These are phyloP conservation scores for Trypanosomatidae sp. DNA, from an alignment of 208 protist genomes.

Conservation along the genomic window DNA sequence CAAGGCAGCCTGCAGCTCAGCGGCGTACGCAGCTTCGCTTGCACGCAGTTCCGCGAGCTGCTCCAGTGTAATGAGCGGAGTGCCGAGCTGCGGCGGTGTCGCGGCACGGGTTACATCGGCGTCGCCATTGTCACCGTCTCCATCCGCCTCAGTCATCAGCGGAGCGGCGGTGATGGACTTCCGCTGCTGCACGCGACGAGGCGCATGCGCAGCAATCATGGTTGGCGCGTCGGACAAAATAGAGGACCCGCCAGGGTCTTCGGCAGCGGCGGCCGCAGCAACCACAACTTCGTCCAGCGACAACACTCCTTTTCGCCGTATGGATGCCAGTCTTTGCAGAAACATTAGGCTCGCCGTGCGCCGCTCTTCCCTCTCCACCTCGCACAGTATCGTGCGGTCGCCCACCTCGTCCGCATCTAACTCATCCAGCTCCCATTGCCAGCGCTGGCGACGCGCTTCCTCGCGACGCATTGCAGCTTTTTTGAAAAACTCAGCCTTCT, in stretches of 20 bases:
- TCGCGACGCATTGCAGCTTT: slow-evolving; percentile 9
- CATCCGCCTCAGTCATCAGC: not conserved
- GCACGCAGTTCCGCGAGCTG: slow-evolving; percentile 30
- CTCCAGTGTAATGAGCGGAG: slow-evolving; percentile 22
- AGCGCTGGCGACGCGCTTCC: slow-evolving; percentile 14
- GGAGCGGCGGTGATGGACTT: not conserved
- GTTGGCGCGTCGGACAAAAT: slow-evolving; percentile 11
- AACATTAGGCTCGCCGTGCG: slow-evolving; percentile 22
- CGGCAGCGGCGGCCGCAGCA: slow-evolving; percentile 3
- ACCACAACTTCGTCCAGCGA: slow-evolving; percentile 1
- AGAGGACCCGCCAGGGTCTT: not conserved
- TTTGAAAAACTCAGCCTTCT: not conserved
- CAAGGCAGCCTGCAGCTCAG: slow-evolving; percentile 46
- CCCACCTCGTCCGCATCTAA: slow-evolving; percentile 44
- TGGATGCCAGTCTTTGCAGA: slow-evolving; percentile 11
- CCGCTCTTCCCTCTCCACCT: slow-evolving; percentile 45
- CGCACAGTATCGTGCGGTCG: slow-evolving; percentile 34
- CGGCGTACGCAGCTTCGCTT: slow-evolving; percentile 29
- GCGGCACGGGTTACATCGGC: not conserved
- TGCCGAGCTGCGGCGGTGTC: slow-evolving; percentile 5
- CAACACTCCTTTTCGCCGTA: slow-evolving; percentile 12
- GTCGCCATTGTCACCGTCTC: not conserved
- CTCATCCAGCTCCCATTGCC: slow-evolving; percentile 32
- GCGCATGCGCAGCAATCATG: not conserved
- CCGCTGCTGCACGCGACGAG: not conserved